Evolutionary conservation across 225 moss, liverwort and hornwort genomes (phyloP).

Genomic region (Sphagnum tenellum): DNA sequence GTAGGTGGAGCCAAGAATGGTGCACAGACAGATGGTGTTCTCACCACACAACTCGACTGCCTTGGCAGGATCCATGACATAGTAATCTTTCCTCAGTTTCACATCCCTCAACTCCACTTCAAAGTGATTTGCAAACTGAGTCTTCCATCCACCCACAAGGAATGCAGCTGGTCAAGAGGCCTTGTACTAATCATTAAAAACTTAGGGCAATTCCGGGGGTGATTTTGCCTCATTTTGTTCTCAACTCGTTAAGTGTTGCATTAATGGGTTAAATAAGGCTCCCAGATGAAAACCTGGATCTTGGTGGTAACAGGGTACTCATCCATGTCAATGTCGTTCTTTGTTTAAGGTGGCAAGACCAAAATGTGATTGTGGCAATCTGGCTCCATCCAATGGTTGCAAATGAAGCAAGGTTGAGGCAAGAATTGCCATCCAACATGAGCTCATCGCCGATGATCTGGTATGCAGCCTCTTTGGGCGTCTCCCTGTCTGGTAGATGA

Average conservation of each 20-base stretch:
- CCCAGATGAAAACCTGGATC: slow-evolving; percentile 42
- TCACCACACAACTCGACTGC: slow-evolving; percentile 87
- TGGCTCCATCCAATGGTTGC: slow-evolving; percentile 94
- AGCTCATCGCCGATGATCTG: slow-evolving; percentile 79
- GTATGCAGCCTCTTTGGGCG: slow-evolving; percentile 68
- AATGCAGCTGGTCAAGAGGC: too few species aligned
- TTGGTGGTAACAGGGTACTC: slow-evolving; percentile 90
- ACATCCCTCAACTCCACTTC: slow-evolving; percentile 85
- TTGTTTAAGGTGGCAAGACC: slow-evolving; percentile 26
- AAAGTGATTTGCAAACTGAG: slow-evolving; percentile 76
- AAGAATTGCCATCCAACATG: slow-evolving; percentile 92
- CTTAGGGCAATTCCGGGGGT: too few species aligned
- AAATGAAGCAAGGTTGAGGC: slow-evolving; percentile 84
- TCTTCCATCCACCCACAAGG: too few species aligned
- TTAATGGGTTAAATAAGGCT: too few species aligned
- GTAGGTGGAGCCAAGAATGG: slow-evolving; percentile 86
- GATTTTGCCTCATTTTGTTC: too few species aligned
- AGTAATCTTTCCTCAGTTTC: slow-evolving; percentile 51
- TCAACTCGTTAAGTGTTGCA: too few species aligned
- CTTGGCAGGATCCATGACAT: slow-evolving; percentile 60
- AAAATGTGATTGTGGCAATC: slow-evolving; percentile 84
- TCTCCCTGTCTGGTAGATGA: slow-evolving; percentile 42
- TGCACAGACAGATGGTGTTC: slow-evolving; percentile 80
- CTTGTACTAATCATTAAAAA: too few species aligned
- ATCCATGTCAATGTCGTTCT: slow-evolving; percentile 92